A percentile compares a stretch with the other conserved stretches of the same genome.
Conservation (phyloP, 495 filamentous ascomycete genomes). For the Talaromyces trachyspermus region DNA sequence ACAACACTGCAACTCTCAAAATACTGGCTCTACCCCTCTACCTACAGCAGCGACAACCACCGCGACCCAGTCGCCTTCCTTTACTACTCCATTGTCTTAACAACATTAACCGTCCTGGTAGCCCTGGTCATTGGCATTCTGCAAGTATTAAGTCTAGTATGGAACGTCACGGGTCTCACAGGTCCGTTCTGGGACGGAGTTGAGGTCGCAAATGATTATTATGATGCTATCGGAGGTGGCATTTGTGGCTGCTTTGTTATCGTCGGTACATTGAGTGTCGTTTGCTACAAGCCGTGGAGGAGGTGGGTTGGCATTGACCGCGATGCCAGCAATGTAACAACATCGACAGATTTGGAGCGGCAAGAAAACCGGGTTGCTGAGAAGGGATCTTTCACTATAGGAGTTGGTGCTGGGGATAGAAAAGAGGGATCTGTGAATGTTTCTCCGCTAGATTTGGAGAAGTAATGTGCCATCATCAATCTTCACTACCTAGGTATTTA, state of each 20-base stretch:
- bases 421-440: no score
- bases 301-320: slow-evolving; percentile 41
- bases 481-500: no score
- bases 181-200: slow-evolving; percentile 88
- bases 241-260: slow-evolving; percentile 81
- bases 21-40: not conserved
- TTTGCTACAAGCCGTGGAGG: slow-evolving; percentile 73
- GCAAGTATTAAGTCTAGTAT: slow-evolving; percentile 69
- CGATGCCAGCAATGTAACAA: slow-evolving; percentile 28
- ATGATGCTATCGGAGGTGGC: slow-evolving; percentile 75
- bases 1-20: no score
- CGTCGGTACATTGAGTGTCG: slow-evolving; percentile 61
- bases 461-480: no score
- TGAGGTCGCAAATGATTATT: slow-evolving; percentile 64
- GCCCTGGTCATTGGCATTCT: slow-evolving; percentile 79
- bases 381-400: no score
- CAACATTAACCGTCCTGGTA: slow-evolving; percentile 78
- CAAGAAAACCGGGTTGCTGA: no score
- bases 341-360: no score
- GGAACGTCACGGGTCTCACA: slow-evolving; percentile 63
- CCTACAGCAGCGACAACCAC: slow-evolving; percentile 22
- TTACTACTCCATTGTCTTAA: slow-evolving; percentile 91
- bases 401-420: no score
- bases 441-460: no score
- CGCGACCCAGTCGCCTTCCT: slow-evolving; percentile 77